Base-by-base conservation (phyloP, 176 grass and related monocot genomes). In the Eragrostis curvula region DNA sequence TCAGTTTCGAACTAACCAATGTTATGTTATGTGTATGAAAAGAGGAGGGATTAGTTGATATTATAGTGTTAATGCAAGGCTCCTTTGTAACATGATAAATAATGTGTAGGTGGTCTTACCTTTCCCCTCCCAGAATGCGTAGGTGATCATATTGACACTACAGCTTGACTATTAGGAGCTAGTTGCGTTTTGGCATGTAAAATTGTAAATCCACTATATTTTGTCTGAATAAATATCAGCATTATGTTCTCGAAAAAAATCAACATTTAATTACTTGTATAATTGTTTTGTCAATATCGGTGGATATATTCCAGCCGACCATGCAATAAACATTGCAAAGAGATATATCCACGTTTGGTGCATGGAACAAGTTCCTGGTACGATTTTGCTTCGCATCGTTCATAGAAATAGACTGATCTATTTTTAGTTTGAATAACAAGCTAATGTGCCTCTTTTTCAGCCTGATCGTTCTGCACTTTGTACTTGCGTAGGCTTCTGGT, bases 361-460 rank as follows among this genome's bases (percentile, higher is more conserved):
- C n/a, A n/a, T n/a, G n/a, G n/a, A n/a, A n/a, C n/a, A n/a, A n/a
- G n/a, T n/a, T n/a, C n/a, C n/a, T n/a, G n/a, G n/a, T n/a, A n/a
- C n/a, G n/a, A n/a, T n/a, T n/a, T n/a, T n/a, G n/a, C n/a, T n/a
- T 40, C n/a, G n/a, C n/a, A n/a, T n/a, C n/a, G n/a, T 68, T 61
- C 23, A 20, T 49, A 60, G 39, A 86, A 66, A 73, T 78, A 73
- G 27, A 44, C 41, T 68, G 83, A 73, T 42, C 29, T 49, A 78
- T 82, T 59, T 50, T 75, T 83, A 17, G 12, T 86, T 78, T 86
- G 78, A 82, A 55, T 67, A 76, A 61, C 61, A 68, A 46, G 75
- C 60, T 68, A 89, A 75, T 60, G 71, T 50, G 12, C 10, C 66
- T 51, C 25, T 64, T 85, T 89, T 73, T 83, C 2, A 85, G 29